Evolutionary conservation across 768 basidiomycete species (phyloP).

Genomic region (Leccinum truebloodii): DNA sequence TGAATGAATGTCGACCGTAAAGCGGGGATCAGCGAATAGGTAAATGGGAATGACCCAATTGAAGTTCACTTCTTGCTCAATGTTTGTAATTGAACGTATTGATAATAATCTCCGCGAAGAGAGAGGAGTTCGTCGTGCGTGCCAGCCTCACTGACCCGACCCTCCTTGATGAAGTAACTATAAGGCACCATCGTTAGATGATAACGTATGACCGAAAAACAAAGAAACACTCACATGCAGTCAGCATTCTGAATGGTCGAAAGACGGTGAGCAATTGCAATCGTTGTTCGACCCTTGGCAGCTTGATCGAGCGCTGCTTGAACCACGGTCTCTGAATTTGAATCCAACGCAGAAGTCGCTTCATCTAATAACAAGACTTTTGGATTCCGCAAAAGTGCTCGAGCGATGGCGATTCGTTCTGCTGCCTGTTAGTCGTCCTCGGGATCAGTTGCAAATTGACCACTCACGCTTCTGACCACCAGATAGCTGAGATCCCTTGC

Average conservation of each 20-base stretch:
- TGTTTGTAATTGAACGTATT: constrained; percentile 87
- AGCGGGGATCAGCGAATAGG: too few species aligned
- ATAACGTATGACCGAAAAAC: neutral
- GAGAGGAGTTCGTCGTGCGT: constrained; percentile 82
- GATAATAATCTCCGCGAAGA: constrained; percentile 70
- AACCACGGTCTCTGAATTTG: constrained; percentile 90
- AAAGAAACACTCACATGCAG: constrained; percentile 62
- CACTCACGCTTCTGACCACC: constrained; percentile 83
- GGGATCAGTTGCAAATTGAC: neutral
- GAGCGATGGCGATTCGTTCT: constrained; percentile 82
- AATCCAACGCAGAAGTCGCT: constrained; percentile 90
- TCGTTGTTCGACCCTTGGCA: constrained; percentile 88
- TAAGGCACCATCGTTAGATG: constrained; percentile 2
- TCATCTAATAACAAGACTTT: constrained; percentile 87
- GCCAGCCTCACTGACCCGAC: constrained; percentile 80
- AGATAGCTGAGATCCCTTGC: constrained; percentile 86
- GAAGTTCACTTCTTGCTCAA: constrained; percentile 43
- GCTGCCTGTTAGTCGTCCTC: constrained; percentile 3
- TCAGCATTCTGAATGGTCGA: constrained; percentile 93
- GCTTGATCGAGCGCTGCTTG: constrained; percentile 93
- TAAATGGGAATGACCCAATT: too few species aligned
- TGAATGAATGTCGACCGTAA: too few species aligned
- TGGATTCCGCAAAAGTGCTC: constrained; percentile 89
- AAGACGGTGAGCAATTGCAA: constrained; percentile 93
- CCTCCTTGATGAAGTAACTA: constrained; percentile 90